These are phyloP conservation scores for Alternaria incomplexa DNA, from an alignment of 2,329 filamentous ascomycete species.

Conservation along the genomic window DNA sequence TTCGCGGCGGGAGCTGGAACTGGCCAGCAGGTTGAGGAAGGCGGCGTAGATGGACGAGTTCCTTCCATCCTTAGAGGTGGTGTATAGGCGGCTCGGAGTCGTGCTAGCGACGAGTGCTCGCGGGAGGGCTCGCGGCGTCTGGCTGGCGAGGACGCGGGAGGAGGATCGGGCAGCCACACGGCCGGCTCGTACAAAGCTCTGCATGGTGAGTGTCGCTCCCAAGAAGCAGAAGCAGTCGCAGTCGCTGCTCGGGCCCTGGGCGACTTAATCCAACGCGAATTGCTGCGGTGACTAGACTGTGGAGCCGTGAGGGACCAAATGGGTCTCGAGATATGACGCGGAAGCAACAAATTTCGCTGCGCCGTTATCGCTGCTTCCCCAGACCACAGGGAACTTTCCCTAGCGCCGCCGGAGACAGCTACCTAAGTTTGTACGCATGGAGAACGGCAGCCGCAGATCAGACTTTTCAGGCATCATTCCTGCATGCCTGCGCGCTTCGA, in stretches of 20 bases:
- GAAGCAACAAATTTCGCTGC: conserved; percentile 40
- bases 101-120: conserved; percentile 40
- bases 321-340: conserved; percentile 23
- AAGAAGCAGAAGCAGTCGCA: conserved; percentile 14
- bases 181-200: conserved; percentile 48
- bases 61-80: conserved; percentile 39
- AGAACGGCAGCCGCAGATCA: neutral
- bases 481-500: neutral
- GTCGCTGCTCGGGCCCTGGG: conserved; percentile 10
- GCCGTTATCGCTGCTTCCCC: conserved; percentile 18
- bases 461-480: neutral
- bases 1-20: conserved; percentile 94
- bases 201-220: conserved; percentile 42
- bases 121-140: conserved; percentile 34
- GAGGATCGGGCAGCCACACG: conserved; percentile 45
- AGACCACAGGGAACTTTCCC: conserved; percentile 3
- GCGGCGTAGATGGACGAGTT: conserved; percentile 62
- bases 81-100: conserved; percentile 40
- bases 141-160: conserved; percentile 40
- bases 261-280: conserved; percentile 26
- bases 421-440: neutral
- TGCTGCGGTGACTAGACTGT: conserved; percentile 16
- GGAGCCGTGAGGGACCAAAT: conserved; percentile 14
- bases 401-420: neutral
- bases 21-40: conserved; percentile 89